phyloP scores from a whole-genome alignment of 306 rosid genomes.

The Astragalus membranaceus region DNA sequence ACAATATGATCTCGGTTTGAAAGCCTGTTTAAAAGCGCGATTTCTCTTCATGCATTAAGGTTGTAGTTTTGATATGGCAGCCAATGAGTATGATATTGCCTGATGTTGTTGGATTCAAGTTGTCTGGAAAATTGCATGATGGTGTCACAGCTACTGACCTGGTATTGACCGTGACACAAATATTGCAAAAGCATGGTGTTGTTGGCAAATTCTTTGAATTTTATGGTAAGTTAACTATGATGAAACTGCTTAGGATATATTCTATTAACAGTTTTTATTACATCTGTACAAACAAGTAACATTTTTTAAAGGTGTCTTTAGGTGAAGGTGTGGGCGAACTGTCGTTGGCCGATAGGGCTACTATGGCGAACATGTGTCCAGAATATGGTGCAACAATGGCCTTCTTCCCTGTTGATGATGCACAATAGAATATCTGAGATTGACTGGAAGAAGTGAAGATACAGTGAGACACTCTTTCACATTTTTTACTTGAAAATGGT shows the following conservation, averaged over 20 bases:
- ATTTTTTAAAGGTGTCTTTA: conserved; percentile 4
- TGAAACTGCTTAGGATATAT: not conserved
- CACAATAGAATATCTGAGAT: conserved; percentile 56
- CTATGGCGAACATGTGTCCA: conserved; percentile 76
- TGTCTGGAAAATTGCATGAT: conserved; percentile 45
- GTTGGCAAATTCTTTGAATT: conserved; percentile 75
- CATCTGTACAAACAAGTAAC: not conserved
- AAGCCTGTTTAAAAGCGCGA: not conserved
- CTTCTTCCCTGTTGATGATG: conserved; percentile 72
- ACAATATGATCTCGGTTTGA: not conserved
- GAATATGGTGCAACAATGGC: conserved; percentile 83
- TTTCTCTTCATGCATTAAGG: not conserved
- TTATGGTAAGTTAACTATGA: conserved; percentile 34
- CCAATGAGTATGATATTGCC: conserved; percentile 80
- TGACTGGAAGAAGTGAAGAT: conserved; percentile 61
- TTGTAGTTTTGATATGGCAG: conserved; percentile 17
- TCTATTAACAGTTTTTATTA: not conserved
- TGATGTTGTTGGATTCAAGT: conserved; percentile 67
- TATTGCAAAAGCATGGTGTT: conserved; percentile 65
- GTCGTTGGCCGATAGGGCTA: conserved; percentile 63
- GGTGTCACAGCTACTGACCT: conserved; percentile 82
- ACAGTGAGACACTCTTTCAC: conserved; percentile 30
- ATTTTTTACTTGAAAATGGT: not conserved
- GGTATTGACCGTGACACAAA: conserved; percentile 72
- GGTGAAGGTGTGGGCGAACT: conserved; percentile 64